Percentiles rank a stretch among this genome's conserved stretches.
These are phyloP conservation scores for Rhododendron kiyosumense DNA, from an alignment of 148 eudicot species.

Conservation along the genomic window DNA sequence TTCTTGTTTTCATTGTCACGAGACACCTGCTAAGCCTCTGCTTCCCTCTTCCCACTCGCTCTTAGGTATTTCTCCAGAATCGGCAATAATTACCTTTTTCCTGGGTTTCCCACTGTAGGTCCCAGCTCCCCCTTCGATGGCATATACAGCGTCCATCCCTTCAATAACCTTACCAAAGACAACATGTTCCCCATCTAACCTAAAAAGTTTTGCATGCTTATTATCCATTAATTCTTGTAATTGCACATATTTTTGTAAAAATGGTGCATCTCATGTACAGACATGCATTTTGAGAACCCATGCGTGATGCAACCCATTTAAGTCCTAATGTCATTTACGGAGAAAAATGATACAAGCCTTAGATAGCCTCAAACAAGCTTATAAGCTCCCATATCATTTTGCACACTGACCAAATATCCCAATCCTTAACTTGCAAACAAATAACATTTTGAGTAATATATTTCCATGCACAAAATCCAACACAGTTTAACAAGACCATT, in stretches of 20 bases:
- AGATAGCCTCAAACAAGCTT: neutral
- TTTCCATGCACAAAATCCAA: neutral
- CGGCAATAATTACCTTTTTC: constrained; percentile 82
- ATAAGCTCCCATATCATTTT: neutral
- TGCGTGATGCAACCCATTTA: neutral
- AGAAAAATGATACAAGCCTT: neutral
- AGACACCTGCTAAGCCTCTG: constrained; percentile 23
- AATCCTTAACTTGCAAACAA: neutral
- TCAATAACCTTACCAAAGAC: constrained; percentile 89
- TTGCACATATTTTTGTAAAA: neutral
- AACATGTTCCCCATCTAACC: constrained; percentile 93
- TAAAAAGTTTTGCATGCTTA: constrained; percentile 13
- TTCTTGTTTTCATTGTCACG: constrained; percentile 4
- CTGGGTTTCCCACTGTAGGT: constrained; percentile 94
- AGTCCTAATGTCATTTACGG: neutral
- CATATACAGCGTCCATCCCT: constrained; percentile 91
- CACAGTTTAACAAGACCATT: neutral
- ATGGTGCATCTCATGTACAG: neutral
- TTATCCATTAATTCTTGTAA: neutral
- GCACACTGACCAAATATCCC: neutral
- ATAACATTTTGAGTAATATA: neutral
- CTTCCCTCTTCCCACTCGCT: constrained; percentile 70
- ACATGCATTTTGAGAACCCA: neutral
- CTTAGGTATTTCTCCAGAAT: constrained; percentile 84
- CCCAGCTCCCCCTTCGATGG: constrained; percentile 96